Base-by-base conservation (phyloP, 306 rosid species). In the Comarum palustre region DNA sequence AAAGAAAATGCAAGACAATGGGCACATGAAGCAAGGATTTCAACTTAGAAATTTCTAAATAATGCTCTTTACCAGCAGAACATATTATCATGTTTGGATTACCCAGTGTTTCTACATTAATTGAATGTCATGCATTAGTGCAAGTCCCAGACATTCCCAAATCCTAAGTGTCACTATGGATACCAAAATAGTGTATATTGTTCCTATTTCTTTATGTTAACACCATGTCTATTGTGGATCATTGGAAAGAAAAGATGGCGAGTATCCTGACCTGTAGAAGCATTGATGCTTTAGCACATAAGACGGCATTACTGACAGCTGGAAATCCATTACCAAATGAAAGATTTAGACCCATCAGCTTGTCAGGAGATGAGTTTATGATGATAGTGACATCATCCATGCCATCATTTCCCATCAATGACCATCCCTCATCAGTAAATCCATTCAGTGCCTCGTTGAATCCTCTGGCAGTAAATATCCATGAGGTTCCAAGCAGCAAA, bases 241-340 rank as follows among this genome's bases (percentile, higher is more conserved):
- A n/a, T 41, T 12, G 39, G 39, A 19, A 42, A 39, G 47, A 46
- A 69, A 68, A 68, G 59, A 47, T 73, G 69, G 14, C 15, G 42
- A 75, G 80, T 58, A 75, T 63, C 75, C 84, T 78, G 39, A 93
- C 98, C 98, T 93, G 98, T 84, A 93, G 84, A 63, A 93, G 86
- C 98, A 93, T 93, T 0, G 98, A 93, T 12, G 98, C 98, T 90
- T 90, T 91, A 58, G 98, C 98, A 89, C 98, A 93, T 69, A 93
- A 81, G 55, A 93, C 97, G 10, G 97, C 86, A 80, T 90, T 90
- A 72, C 96, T 93, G 80, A 93, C 96, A 78, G 96, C 85, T 20
- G 97, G 92, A 73, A 87, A 93, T 47, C 91, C 98, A 73, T 84
- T 89, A 47, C 83, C 79, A 79, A 93, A 93, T 62, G 98, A 82